These are phyloP conservation scores for Pseudogymnoascus destructans DNA, from an alignment of 2,329 filamentous ascomycete species.

Conservation along the genomic window DNA sequence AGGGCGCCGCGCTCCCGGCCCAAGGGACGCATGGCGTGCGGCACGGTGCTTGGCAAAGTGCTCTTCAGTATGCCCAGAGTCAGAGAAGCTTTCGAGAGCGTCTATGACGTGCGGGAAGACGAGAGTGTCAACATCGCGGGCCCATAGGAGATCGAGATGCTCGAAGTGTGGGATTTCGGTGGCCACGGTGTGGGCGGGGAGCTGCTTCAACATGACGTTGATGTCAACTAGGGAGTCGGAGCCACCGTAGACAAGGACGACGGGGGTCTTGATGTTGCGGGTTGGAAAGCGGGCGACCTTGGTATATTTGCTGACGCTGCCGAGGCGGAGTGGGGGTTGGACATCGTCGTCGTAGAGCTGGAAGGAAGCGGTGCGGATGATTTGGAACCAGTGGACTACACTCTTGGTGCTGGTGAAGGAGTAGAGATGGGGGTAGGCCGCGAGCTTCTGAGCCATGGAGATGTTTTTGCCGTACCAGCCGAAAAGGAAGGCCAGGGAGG, in stretches of 20 bases:
- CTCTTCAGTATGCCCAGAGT: conserved; percentile 43
- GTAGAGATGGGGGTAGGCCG: conserved; percentile 89
- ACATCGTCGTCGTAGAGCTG: conserved; percentile 98
- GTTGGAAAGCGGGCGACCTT: conserved; percentile 96
- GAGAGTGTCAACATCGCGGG: conserved; percentile 63
- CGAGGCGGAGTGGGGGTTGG: conserved; percentile 59
- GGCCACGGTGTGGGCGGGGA: conserved; percentile 73
- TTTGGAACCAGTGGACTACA: conserved; percentile 98
- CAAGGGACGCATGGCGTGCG: conserved; percentile 20
- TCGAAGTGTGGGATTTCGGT: conserved; percentile 87
- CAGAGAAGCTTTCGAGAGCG: conserved; percentile 61
- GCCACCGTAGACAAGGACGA: conserved; percentile 86
- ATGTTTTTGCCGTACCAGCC: conserved; percentile 84
- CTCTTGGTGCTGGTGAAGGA: conserved; percentile 95
- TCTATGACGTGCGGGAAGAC: conserved; percentile 90
- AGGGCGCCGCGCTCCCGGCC: conserved; percentile 14
- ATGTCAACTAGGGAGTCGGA: conserved; percentile 93
- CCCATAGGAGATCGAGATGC: conserved; percentile 95
- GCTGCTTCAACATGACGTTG: conserved; percentile 75
- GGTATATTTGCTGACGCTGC: conserved; percentile 68
- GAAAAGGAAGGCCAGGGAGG: conserved; percentile 70
- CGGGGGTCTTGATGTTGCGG: conserved; percentile 89
- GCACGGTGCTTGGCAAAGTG: conserved; percentile 44
- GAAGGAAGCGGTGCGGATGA: conserved; percentile 89
- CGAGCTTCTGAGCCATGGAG: conserved; percentile 73